Percentiles rank a stretch among this genome's conserved stretches.
These are phyloP conservation scores for Calycina herbarum DNA, from an alignment of 2,329 filamentous ascomycete genomes.

Conservation along the genomic window DNA sequence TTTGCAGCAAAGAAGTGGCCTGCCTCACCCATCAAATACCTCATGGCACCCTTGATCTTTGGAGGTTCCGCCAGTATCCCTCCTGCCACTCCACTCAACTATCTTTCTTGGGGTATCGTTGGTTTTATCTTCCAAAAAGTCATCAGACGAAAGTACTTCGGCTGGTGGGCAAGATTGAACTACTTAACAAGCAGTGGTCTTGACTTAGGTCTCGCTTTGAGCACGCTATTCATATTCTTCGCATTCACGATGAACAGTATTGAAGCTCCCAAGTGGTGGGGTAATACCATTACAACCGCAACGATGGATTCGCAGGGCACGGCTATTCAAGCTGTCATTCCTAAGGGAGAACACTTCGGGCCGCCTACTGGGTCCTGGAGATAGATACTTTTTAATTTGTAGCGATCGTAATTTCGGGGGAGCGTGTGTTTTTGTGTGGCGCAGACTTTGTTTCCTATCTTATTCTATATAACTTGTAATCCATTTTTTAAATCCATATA, in stretches of 20 bases:
- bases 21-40: conserved; percentile 54
- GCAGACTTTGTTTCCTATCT: not conserved
- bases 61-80: conserved; percentile 43
- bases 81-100: conserved; percentile 70
- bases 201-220: conserved; percentile 68
- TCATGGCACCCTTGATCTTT: conserved; percentile 30
- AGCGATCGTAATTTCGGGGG: not conserved
- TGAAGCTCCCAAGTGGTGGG: conserved; percentile 59
- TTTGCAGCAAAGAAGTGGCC: conserved; percentile 56
- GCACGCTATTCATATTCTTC: conserved; percentile 65
- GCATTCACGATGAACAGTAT: conserved; percentile 61
- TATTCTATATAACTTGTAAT: not conserved
- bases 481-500: not conserved
- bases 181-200: conserved; percentile 72
- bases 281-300: conserved; percentile 41
- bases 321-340: conserved; percentile 23
- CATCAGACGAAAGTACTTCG: conserved; percentile 63
- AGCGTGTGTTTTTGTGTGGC: not conserved
- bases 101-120: conserved; percentile 66
- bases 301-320: conserved; percentile 28
- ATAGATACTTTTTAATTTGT: not conserved
- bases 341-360: conserved; percentile 23
- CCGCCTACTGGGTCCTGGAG: conserved; percentile 9
- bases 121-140: conserved; percentile 69
- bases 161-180: conserved; percentile 78